A percentile compares a stretch with the other conserved stretches of the same genome.
Evolutionary conservation across 768 basidiomycete species (phyloP).

Genomic region (Pleurotus giganteus): DNA sequence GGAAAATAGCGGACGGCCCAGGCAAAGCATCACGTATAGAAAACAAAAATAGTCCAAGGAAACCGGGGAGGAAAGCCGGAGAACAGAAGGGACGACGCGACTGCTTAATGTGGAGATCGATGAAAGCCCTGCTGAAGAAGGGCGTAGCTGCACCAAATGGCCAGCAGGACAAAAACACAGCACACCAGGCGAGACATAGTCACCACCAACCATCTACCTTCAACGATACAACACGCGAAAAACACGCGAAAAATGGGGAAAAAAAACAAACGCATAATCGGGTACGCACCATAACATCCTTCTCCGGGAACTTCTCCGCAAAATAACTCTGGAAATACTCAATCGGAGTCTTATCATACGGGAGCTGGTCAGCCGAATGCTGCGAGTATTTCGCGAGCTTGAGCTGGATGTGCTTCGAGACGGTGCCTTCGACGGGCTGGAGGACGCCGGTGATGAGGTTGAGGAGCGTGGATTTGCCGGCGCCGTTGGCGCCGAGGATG

Average conservation of each 20-base stretch:
- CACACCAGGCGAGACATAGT: too few species aligned
- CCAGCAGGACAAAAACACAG: too few species aligned
- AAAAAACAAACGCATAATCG: slow-evolving; percentile 1
- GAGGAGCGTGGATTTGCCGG: slow-evolving; percentile 90
- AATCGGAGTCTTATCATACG: slow-evolving; percentile 86
- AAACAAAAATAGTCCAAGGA: too few species aligned
- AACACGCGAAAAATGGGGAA: slow-evolving; percentile 4
- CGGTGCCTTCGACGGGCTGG: slow-evolving; percentile 79
- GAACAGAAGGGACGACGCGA: too few species aligned
- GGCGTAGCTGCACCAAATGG: too few species aligned
- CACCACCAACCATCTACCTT: too few species aligned
- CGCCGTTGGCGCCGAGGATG: slow-evolving; percentile 95
- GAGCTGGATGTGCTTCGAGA: slow-evolving; percentile 85
- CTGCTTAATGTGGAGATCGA: too few species aligned
- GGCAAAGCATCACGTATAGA: too few species aligned
- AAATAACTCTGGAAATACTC: slow-evolving; percentile 92
- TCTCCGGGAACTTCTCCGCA: slow-evolving; percentile 84
- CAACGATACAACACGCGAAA: not conserved
- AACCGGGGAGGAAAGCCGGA: too few species aligned
- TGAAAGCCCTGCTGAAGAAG: too few species aligned
- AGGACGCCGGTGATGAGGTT: slow-evolving; percentile 84
- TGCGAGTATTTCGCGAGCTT: slow-evolving; percentile 99
- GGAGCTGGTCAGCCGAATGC: slow-evolving; percentile 97
- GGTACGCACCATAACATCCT: slow-evolving; percentile 64
- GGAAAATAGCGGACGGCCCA: too few species aligned